Percentiles rank a stretch among this genome's conserved stretches.
phyloP scores from a whole-genome alignment of 306 rosid genomes.

The Dryas drummondii region DNA sequence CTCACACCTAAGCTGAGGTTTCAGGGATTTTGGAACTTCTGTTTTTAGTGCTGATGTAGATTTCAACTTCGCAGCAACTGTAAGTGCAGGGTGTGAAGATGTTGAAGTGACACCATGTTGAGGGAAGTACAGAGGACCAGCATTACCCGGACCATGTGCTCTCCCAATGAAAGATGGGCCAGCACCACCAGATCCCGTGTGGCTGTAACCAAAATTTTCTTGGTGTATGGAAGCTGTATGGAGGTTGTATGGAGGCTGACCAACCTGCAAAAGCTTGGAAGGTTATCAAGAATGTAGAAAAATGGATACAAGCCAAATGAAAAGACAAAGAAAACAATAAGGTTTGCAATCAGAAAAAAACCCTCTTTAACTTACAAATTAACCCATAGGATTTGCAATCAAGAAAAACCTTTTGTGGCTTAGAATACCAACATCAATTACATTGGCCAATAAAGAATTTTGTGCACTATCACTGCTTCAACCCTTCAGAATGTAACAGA shows the following conservation, averaged over 20 bases:
- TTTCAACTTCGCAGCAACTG: not conserved
- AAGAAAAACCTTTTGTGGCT: not conserved
- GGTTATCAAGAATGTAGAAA: not conserved
- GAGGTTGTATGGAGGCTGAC: not conserved
- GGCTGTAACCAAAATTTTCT: constrained; percentile 9
- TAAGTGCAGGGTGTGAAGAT: not conserved
- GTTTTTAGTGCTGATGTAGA: not conserved
- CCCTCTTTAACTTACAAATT: not conserved
- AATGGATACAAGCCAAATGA: not conserved
- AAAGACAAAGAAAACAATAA: not conserved
- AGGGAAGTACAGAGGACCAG: not conserved
- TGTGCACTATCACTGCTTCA: not conserved
- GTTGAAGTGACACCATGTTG: constrained; percentile 8
- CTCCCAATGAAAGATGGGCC: constrained; percentile 3
- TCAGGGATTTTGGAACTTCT: not conserved
- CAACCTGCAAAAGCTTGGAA: constrained; percentile 4
- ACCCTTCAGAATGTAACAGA: not conserved
- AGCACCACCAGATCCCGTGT: not conserved
- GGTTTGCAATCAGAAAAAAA: not conserved
- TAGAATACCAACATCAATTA: not conserved
- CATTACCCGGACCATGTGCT: not conserved
- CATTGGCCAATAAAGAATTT: not conserved
- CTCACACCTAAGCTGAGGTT: not conserved
- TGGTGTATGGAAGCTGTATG: not conserved
- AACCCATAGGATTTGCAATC: not conserved